A percentile compares a stretch with the other conserved stretches of the same genome.
These are phyloP conservation scores for Aegilops speltoides DNA, from an alignment of 176 grass and related monocot genomes.

Conservation along the genomic window DNA sequence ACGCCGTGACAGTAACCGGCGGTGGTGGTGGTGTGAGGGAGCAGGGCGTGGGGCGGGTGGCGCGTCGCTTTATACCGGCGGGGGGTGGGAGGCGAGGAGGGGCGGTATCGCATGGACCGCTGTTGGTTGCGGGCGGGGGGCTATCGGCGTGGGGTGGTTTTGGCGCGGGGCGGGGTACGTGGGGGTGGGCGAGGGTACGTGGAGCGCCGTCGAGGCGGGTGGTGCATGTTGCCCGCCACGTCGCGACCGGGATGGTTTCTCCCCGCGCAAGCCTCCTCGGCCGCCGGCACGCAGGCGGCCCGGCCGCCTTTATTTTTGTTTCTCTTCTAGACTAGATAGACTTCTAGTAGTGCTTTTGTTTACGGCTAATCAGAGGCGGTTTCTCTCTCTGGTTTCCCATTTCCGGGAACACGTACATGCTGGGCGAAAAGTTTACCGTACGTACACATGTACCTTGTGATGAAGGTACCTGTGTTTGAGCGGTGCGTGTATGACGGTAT, in stretches of 20 bases:
- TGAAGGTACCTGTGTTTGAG: background rate
- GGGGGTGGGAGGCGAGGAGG: background rate
- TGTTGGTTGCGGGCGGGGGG: constrained; percentile 6
- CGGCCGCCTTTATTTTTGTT: background rate
- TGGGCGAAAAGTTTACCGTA: no score
- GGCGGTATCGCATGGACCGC: constrained; percentile 1
- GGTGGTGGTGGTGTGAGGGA: background rate
- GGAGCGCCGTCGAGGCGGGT: constrained; percentile 4
- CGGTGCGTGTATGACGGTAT: background rate
- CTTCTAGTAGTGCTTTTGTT: no score
- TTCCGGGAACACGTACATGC: background rate
- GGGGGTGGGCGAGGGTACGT: constrained; percentile 24
- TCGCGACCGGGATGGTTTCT: background rate
- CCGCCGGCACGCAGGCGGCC: background rate
- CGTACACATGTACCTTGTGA: no score
- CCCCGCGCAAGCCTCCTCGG: background rate
- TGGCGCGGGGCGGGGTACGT: constrained; percentile 34
- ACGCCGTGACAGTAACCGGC: background rate
- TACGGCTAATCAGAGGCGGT: background rate
- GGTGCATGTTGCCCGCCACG: constrained; percentile 52
- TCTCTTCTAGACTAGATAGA: background rate
- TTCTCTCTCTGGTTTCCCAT: background rate
- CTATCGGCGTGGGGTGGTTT: constrained; percentile 31
- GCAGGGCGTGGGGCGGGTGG: background rate
- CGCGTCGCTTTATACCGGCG: constrained; percentile 23